A percentile compares a stretch with the other conserved stretches of the same genome.
Evolutionary conservation across 305 asterid genomes (phyloP).

Genomic region (Caryopteris hybrid): DNA sequence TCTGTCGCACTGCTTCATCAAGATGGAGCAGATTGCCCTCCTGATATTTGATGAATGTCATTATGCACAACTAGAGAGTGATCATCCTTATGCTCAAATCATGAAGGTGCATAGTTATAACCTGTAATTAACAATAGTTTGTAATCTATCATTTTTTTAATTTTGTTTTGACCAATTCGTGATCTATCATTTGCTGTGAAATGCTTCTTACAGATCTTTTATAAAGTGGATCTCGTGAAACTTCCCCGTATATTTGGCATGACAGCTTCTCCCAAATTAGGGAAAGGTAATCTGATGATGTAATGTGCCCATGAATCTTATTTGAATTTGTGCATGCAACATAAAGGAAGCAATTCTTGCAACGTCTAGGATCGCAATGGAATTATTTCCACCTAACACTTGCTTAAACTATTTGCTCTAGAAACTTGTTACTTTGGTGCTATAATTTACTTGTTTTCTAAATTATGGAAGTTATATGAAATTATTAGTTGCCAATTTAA

Average conservation of each 20-base stretch:
- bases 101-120: constrained; percentile 64
- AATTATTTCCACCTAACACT: background rate
- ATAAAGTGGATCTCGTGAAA: constrained; percentile 44
- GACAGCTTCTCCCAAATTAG: constrained; percentile 95
- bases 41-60: constrained; percentile 98
- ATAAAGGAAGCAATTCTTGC: background rate
- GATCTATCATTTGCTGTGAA: constrained; percentile 19
- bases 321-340: background rate
- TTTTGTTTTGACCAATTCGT: constrained; percentile 1
- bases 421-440: background rate
- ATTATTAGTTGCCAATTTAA: background rate
- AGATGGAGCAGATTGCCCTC: constrained; percentile 81
- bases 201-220: constrained; percentile 57
- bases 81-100: constrained; percentile 95
- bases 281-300: constrained; percentile 68
- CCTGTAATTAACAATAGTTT: background rate
- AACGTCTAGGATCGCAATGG: background rate
- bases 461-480: background rate
- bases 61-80: constrained; percentile 86
- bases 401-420: background rate
- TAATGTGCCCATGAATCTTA: background rate
- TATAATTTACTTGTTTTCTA: background rate
- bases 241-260: constrained; percentile 97
- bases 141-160: background rate
- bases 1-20: constrained; percentile 80